Conservation (phyloP, 768 basidiomycete genomes). For the Leccinum olivaceopallidum region DNA sequence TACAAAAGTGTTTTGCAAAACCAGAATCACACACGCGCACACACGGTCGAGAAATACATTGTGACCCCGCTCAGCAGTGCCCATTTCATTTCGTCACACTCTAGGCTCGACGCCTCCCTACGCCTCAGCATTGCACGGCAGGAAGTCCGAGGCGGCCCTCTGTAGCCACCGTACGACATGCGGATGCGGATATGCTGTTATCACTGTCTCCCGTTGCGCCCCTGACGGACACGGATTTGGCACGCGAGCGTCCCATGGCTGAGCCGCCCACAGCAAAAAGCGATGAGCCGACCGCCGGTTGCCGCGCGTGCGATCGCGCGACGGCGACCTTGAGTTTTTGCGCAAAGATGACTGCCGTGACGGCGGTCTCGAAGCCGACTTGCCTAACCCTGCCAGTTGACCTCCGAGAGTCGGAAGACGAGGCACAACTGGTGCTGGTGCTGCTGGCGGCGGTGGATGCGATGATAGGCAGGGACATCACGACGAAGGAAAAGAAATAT, state of each 20-base stretch:
- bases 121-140: not conserved
- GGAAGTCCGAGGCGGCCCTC: slow-evolving; percentile 1
- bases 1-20: not conserved
- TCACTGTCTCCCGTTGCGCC: not conserved
- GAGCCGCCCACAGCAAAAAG: not conserved
- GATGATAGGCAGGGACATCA: slow-evolving; percentile 4
- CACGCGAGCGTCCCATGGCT: slow-evolving; percentile 5
- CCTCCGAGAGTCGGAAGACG: slow-evolving; percentile 1
- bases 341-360: slow-evolving; percentile 23
- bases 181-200: no score
- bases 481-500: not conserved
- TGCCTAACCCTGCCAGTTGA: slow-evolving; percentile 6
- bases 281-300: not conserved
- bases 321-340: slow-evolving; percentile 24
- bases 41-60: not conserved
- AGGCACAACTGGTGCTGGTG: not conserved
- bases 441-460: not conserved
- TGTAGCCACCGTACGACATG: not conserved
- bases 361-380: slow-evolving; percentile 26
- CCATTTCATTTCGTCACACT: not conserved
- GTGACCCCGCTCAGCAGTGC: not conserved
- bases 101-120: no score
- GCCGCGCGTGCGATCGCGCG: slow-evolving; percentile 8
- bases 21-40: not conserved
- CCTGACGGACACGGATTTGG: slow-evolving; percentile 6